These are phyloP conservation scores for Petasospora rhodanensis DNA, from an alignment of 1,139 yeast species.

Conservation along the genomic window DNA sequence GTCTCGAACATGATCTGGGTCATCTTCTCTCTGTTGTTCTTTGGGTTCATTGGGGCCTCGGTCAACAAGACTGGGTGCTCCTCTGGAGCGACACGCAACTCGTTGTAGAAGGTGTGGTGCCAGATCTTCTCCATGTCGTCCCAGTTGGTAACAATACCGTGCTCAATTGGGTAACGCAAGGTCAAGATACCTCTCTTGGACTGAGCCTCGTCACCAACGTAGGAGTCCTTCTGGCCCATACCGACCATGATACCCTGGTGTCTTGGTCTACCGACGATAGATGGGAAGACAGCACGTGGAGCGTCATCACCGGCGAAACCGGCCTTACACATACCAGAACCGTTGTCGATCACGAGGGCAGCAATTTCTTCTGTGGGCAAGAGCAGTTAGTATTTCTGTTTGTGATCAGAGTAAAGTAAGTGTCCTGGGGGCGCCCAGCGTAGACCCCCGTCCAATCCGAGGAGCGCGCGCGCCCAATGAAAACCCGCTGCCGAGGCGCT, in stretches of 20 bases:
- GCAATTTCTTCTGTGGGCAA: conserved; percentile 22
- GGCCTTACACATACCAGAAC: conserved; percentile 99
- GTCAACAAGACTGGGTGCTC: conserved; percentile 98
- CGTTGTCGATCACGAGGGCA: conserved; percentile 85
- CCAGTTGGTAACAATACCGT: conserved; percentile 99
- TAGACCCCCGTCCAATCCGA: too few relatives aligned
- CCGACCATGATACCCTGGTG: conserved; percentile 99
- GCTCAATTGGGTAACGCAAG: conserved; percentile 98
- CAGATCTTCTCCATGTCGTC: conserved; percentile 99
- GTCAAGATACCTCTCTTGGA: conserved; percentile 99
- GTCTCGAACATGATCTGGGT: conserved; percentile 98
- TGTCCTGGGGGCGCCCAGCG: too few relatives aligned
- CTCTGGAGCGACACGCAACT: conserved; percentile 97
- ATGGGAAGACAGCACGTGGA: conserved; percentile 99
- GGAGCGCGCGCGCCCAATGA: too few relatives aligned
- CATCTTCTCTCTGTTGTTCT: conserved; percentile 99
- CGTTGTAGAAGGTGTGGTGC: conserved; percentile 98
- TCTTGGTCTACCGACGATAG: conserved; percentile 99
- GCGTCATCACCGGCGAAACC: conserved; percentile 99
- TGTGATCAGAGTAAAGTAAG: too few relatives aligned
- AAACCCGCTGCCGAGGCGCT: too few relatives aligned
- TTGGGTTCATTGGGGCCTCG: conserved; percentile 99
- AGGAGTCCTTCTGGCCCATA: conserved; percentile 99
- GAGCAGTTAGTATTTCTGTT: conserved; percentile 15
- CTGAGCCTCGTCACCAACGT: conserved; percentile 99